Conservation (phyloP, 495 filamentous ascomycete species). For the Pyronema omphalodes region DNA sequence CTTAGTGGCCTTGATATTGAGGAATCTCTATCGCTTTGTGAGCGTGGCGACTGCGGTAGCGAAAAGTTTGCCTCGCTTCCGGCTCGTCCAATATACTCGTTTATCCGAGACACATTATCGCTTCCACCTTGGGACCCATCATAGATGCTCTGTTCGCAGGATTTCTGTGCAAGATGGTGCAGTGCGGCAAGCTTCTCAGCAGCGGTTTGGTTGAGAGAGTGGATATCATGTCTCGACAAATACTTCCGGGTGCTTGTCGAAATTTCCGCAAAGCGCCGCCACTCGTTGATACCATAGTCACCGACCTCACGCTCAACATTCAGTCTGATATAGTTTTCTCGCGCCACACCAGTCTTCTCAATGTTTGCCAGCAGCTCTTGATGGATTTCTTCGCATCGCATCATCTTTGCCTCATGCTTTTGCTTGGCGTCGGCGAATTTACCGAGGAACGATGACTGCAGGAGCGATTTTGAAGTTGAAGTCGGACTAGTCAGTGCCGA, state of each 20-base stretch:
- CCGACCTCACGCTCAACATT: constrained; percentile 93
- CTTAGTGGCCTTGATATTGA: background rate
- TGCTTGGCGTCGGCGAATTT: constrained; percentile 79
- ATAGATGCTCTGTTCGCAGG: background rate
- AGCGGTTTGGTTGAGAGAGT: constrained; percentile 52
- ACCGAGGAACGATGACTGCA: constrained; percentile 43
- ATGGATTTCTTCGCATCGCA: constrained; percentile 84
- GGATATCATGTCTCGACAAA: constrained; percentile 48
- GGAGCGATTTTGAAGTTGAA: constrained; percentile 25
- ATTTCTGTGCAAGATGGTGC: constrained; percentile 27
- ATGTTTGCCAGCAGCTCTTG: constrained; percentile 66
- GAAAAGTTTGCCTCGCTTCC: background rate
- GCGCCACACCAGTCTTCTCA: constrained; percentile 55
- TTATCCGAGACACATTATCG: background rate
- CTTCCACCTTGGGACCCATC: background rate
- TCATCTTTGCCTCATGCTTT: constrained; percentile 71
- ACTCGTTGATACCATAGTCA: constrained; percentile 98
- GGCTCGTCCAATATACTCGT: background rate
- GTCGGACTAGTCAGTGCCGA: background rate
- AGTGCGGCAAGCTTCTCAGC: constrained; percentile 75
- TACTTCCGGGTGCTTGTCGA: constrained; percentile 78
- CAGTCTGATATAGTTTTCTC: constrained; percentile 85
- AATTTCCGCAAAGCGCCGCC: constrained; percentile 81
- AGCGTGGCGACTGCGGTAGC: background rate
- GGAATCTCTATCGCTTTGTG: background rate